Conservation (phyloP, 78 protist species). For the Goniomonas avonlea region DNA sequence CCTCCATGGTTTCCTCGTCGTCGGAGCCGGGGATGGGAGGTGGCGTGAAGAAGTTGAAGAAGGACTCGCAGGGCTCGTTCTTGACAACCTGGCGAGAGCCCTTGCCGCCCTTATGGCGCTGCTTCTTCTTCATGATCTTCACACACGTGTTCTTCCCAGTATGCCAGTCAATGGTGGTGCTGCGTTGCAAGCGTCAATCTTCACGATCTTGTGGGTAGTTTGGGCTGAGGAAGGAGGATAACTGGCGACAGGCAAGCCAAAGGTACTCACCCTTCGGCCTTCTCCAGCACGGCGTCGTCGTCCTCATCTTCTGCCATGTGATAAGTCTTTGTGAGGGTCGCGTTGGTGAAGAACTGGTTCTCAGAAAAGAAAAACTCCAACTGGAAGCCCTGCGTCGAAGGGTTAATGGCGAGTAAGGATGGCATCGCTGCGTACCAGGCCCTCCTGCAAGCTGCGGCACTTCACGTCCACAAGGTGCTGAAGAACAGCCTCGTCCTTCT, state of each 20-base stretch:
- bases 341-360: slow-evolving; percentile 57
- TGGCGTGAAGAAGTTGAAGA: slow-evolving; percentile 62
- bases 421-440: background rate
- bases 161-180: slow-evolving; percentile 42
- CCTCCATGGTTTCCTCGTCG: slow-evolving; percentile 9
- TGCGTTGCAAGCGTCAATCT: background rate
- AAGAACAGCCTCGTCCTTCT: slow-evolving; percentile 35
- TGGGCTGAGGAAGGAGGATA: no score
- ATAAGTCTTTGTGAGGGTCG: slow-evolving; percentile 49
- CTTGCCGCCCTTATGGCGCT: slow-evolving; percentile 31
- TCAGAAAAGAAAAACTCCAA: slow-evolving; percentile 39
- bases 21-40: slow-evolving; percentile 23
- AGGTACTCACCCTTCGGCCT: slow-evolving; percentile 33
- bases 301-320: slow-evolving; percentile 8
- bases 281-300: slow-evolving; percentile 28
- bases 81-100: slow-evolving; percentile 17
- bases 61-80: slow-evolving; percentile 37
- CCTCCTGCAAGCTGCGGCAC: slow-evolving; percentile 1
- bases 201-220: no score
- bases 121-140: slow-evolving; percentile 39
- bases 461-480: slow-evolving; percentile 19
- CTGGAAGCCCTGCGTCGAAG: slow-evolving; percentile 32
- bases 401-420: background rate
- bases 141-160: slow-evolving; percentile 33
- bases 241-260: background rate